Evolutionary conservation across 2,329 filamentous ascomycete genomes (phyloP).

Genomic region (Calonectria fujianensis): DNA sequence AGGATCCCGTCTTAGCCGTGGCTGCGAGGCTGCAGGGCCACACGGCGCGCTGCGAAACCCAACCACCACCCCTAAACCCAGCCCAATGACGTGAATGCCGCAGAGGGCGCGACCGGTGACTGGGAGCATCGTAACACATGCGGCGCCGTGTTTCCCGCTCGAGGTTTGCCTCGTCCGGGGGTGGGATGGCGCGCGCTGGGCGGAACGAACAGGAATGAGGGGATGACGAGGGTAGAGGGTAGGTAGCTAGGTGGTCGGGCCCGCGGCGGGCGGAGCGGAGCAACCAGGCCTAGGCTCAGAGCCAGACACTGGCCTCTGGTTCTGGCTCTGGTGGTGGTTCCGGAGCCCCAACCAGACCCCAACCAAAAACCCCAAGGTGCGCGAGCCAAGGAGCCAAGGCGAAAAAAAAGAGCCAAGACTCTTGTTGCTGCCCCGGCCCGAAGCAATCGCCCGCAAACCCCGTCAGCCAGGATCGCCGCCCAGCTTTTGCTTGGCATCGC

Average conservation of each 20-base stretch:
- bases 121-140: constrained; percentile 7
- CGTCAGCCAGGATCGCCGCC: constrained; percentile 12
- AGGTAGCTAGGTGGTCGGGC: neutral
- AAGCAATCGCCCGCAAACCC: constrained; percentile 12
- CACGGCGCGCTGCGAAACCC: neutral
- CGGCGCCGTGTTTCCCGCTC: neutral
- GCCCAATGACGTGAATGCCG: constrained; percentile 9
- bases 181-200: neutral
- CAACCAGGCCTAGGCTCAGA: neutral
- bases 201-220: neutral
- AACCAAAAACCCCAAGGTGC: too few species aligned
- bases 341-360: neutral
- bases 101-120: neutral
- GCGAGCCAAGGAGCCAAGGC: neutral
- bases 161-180: neutral
- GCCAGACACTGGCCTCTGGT: neutral
- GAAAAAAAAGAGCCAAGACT: constrained; percentile 5
- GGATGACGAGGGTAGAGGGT: neutral
- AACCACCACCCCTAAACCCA: neutral
- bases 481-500: constrained; percentile 19
- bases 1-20: constrained; percentile 40
- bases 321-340: too few species aligned
- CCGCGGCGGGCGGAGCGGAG: neutral
- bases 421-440: constrained; percentile 14
- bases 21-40: constrained; percentile 22